Percentiles rank a stretch among this genome's conserved stretches.
phyloP scores from a whole-genome alignment of 192 early-diverging fungal genomes.

The Entomortierella chlamydospora region DNA sequence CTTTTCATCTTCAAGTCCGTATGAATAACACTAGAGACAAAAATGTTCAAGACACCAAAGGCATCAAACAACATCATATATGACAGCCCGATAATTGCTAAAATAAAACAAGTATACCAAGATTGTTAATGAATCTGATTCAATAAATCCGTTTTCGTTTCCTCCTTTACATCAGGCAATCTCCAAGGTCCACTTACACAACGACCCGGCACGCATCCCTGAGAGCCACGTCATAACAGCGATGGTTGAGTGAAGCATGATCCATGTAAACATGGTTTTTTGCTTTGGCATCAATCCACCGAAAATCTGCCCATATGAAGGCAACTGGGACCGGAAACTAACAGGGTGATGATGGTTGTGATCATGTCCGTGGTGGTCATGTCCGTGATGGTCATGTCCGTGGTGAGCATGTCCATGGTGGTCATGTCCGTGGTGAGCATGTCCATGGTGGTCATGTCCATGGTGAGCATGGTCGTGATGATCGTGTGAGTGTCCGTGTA shows the following conservation, averaged over 20 bases:
- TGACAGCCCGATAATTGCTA: conserved; percentile 61
- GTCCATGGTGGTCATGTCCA: background rate
- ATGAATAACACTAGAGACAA: conserved; percentile 61
- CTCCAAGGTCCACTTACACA: conserved; percentile 50
- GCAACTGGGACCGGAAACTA: conserved; percentile 53
- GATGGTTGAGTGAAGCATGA: conserved; percentile 54
- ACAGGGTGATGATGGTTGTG: conserved; percentile 23
- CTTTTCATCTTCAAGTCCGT: conserved; percentile 52
- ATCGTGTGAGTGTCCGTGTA: conserved; percentile 7
- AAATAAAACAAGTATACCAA: conserved; percentile 1
- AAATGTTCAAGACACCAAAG: conserved; percentile 65
- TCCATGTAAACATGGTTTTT: conserved; percentile 69
- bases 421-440: conserved; percentile 8
- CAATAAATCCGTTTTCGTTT: background rate
- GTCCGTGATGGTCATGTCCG: conserved; percentile 1
- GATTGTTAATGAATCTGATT: background rate
- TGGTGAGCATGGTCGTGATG: conserved; percentile 12
- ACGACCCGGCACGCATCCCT: conserved; percentile 56
- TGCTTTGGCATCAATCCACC: conserved; percentile 55
- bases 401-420: conserved; percentile 14
- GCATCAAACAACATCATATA: conserved; percentile 70
- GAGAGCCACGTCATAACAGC: conserved; percentile 58
- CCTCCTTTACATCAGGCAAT: background rate
- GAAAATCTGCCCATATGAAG: conserved; percentile 56
- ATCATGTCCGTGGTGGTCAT: conserved; percentile 8